A percentile compares a stretch with the other conserved stretches of the same genome.
phyloP scores from a whole-genome alignment of 768 basidiomycete genomes.

The Pisolithus microcarpus region DNA sequence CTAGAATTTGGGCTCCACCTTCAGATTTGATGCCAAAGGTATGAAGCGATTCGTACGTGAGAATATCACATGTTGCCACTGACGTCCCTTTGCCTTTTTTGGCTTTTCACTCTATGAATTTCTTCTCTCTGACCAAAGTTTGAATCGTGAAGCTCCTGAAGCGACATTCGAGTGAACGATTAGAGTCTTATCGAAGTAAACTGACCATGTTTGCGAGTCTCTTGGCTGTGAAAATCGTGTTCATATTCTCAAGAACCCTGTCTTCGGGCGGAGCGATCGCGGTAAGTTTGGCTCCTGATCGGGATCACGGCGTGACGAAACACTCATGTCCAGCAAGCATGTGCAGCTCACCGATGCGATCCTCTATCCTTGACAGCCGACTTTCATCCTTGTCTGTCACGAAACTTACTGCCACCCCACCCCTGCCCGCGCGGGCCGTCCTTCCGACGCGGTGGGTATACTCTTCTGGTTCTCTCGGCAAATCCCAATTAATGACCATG shows the following conservation, averaged over 20 bases:
- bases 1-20: not conserved
- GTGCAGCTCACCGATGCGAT: conserved; percentile 63
- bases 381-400: conserved; percentile 93
- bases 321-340: not conserved
- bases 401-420: conserved; percentile 88
- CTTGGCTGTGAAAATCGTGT: conserved; percentile 87
- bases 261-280: conserved; percentile 75
- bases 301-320: conserved; percentile 1
- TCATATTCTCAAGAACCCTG: conserved; percentile 76
- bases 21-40: not conserved
- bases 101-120: conserved; percentile 61
- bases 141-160: conserved; percentile 77
- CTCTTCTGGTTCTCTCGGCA: conserved; percentile 84
- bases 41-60: not conserved
- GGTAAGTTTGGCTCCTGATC: conserved; percentile 61
- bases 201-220: conserved; percentile 89
- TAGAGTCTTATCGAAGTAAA: not conserved
- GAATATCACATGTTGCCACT: not conserved
- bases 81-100: conserved; percentile 14
- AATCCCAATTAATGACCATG: conserved; percentile 95
- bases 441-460: conserved; percentile 95
- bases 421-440: conserved; percentile 85
- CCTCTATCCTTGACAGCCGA: conserved; percentile 73
- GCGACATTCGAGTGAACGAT: not conserved
- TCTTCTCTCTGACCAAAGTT: conserved; percentile 86